Evolutionary conservation across 2,329 filamentous ascomycete genomes (phyloP).

Genomic region (Dryadomyces sulphureus): DNA sequence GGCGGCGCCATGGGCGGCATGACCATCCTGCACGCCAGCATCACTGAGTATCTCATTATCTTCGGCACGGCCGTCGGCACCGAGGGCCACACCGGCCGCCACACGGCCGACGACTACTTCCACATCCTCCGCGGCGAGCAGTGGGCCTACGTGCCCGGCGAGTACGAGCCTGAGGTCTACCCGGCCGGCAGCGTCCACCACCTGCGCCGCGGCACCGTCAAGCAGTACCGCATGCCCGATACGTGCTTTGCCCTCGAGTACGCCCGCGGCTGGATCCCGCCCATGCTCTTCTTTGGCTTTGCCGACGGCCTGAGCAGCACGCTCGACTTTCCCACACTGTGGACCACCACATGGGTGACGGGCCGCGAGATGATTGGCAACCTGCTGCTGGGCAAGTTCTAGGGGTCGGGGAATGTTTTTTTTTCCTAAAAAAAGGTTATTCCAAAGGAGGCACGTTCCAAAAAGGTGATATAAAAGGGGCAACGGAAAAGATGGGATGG

Average conservation of each 20-base stretch:
- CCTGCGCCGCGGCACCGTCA: slow-evolving; percentile 53
- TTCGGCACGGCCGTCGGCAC: slow-evolving; percentile 75
- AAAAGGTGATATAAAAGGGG: no score
- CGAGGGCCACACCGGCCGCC: slow-evolving; percentile 75
- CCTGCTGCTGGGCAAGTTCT: slow-evolving; percentile 57
- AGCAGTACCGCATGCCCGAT: slow-evolving; percentile 72
- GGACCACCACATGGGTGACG: slow-evolving; percentile 62
- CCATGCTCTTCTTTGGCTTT: slow-evolving; percentile 83
- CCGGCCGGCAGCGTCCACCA: slow-evolving; percentile 56
- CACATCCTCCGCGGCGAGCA: slow-evolving; percentile 72
- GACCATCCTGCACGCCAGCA: slow-evolving; percentile 76
- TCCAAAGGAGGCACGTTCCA: no score
- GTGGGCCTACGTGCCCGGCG: slow-evolving; percentile 56
- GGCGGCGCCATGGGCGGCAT: slow-evolving; percentile 85
- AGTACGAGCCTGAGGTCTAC: slow-evolving; percentile 56
- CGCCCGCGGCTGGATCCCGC: slow-evolving; percentile 78
- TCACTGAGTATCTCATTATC: slow-evolving; percentile 84
- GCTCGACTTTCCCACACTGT: slow-evolving; percentile 72
- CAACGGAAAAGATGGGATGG: no score
- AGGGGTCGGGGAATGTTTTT: no score
- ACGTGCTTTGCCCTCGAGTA: slow-evolving; percentile 72
- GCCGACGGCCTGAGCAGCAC: slow-evolving; percentile 70
- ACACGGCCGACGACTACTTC: slow-evolving; percentile 92
- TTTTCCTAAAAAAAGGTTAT: no score
- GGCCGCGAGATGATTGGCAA: slow-evolving; percentile 64